Base-by-base conservation (phyloP, 2,329 filamentous ascomycete genomes). In the Coniosporium tulheliwenetii region DNA sequence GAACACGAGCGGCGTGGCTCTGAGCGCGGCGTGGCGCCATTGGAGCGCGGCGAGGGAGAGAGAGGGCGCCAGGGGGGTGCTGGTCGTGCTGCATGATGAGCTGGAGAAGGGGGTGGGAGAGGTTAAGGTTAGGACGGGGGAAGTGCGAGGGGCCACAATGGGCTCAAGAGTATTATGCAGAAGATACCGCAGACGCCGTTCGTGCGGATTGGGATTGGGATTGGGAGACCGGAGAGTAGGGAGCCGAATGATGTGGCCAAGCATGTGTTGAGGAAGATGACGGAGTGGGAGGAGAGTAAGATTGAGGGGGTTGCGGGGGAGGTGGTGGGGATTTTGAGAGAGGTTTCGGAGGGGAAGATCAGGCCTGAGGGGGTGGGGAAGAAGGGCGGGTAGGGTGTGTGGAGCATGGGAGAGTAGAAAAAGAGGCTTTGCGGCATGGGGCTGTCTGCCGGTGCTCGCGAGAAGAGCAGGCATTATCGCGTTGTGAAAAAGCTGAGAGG, bases 71-170 rank as follows among this genome's bases (percentile, higher is more conserved):
- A 7, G 67, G 2, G 19, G 67, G 2, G 62, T 66, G 2, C 60
- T 98, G 12, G 75, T 96, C 0, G 65, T 96, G 10, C 66, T 96
- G 14, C 86, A 96, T 57, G 89, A 96, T 57, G 89, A 96, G 57
- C 62, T 96, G 30, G 87, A 95, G 52, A 69, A 73, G 35, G 64
- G 71, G 2, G 54, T 86, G 2, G 86, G 86, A 0, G 69, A 70
- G 31, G 70, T 93, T 10, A 74, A 67, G 38, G 65, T 84, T 5
- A 72, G 72, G 42, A 67, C 69, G 16, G 85, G 66, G 69, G 40
- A 29, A 64, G 61, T 42, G 56, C 62, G 8, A 59, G 56, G 44
- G 62, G 65, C 0, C 63, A 69, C 39, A 68, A 67, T 49, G 58
- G 63, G 26, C 43, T 69, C 40, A 69, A 68, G 55, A 63, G 59